Conservation (phyloP, 768 basidiomycete species). For the Psilocybe tampanensis region DNA sequence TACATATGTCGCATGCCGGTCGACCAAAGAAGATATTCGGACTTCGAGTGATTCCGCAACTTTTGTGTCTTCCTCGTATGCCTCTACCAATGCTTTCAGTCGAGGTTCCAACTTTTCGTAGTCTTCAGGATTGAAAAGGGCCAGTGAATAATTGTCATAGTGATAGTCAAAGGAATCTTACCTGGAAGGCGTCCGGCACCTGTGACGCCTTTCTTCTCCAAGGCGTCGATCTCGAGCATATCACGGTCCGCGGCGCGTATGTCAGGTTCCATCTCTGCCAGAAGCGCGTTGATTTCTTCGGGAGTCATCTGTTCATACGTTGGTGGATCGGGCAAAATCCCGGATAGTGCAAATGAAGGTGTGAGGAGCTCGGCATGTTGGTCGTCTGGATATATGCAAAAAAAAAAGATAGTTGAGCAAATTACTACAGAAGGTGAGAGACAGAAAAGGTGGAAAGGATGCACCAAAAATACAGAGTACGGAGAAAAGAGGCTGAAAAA, state of each 20-base stretch:
- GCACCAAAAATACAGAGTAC: background rate
- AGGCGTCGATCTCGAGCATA: constrained; percentile 72
- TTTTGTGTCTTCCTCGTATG: constrained; percentile 60
- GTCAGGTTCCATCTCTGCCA: constrained; percentile 82
- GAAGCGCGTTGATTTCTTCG: constrained; percentile 68
- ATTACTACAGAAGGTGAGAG: too few species aligned
- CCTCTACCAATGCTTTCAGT: constrained; percentile 57
- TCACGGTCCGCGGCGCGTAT: constrained; percentile 83
- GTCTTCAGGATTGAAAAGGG: constrained; percentile 35
- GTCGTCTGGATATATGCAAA: constrained; percentile 53
- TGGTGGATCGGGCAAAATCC: constrained; percentile 50
- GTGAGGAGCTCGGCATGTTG: constrained; percentile 75
- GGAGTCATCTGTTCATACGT: constrained; percentile 67
- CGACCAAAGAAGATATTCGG: constrained; percentile 65
- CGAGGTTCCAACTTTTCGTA: constrained; percentile 70
- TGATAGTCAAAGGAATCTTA: constrained; percentile 23
- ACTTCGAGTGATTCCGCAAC: constrained; percentile 64
- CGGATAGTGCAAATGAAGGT: constrained; percentile 77
- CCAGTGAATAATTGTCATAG: constrained; percentile 1
- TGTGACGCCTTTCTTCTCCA: constrained; percentile 72
- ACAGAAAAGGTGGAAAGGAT: too few species aligned
- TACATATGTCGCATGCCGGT: constrained; percentile 73
- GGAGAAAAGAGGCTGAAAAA: constrained; percentile 1
- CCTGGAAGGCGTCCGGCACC: constrained; percentile 73
- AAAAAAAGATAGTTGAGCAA: background rate